Evolutionary conservation across 345 rosid genomes (phyloP), one percentile per base, ranked within the genome.

Genomic region (Ceriops decandra): DNA sequence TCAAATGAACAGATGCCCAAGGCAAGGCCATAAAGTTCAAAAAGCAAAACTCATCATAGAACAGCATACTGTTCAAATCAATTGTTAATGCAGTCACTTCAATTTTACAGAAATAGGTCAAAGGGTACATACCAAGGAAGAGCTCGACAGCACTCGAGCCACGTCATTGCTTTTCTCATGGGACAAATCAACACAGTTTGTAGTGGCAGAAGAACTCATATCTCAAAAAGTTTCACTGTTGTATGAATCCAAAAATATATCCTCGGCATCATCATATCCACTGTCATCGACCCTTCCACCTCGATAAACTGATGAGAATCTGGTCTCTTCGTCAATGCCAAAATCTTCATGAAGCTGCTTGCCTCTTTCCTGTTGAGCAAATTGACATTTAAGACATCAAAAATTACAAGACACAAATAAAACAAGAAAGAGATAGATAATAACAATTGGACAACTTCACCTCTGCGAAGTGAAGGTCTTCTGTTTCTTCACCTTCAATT

Each of bases 381-480:
- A 67, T 70, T 60, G 47, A 77, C 35, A 71, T 35, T 71, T 56
- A 57, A 62, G 20, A 24, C 52, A 15, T 52, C 52, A 66, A 46
- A 67, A 47, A 60, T 58, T 32, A 52, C 31, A 28, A 66, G 1
- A 68, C 63, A 66, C 36, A 47, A 36, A 15, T 28, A 61, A 38
- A 66, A 30, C 2, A 63, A 57, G 24, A 53, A 35, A 73, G 28
- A 68, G 70, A 61, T 49, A 67, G 20, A 67, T 67, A 22, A 62
- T 64, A 57, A 61, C 49, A 67, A 22, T 17, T 19, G 57, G 42
- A 75, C 28, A 74, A 72, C 57, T 67, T 54, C 70, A 88, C 99
- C 92, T 95, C 98, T 32, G 99, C 98, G 76, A 87, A 76, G 80
- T 92, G 99, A 83, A 84, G 87, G 80, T 95, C 97, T 59, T 73